A percentile compares a stretch with the other conserved stretches of the same genome.
These are phyloP conservation scores for Austropuccinia psidii DNA, from an alignment of 1,284 basidiomycete genomes.

Conservation along the genomic window DNA sequence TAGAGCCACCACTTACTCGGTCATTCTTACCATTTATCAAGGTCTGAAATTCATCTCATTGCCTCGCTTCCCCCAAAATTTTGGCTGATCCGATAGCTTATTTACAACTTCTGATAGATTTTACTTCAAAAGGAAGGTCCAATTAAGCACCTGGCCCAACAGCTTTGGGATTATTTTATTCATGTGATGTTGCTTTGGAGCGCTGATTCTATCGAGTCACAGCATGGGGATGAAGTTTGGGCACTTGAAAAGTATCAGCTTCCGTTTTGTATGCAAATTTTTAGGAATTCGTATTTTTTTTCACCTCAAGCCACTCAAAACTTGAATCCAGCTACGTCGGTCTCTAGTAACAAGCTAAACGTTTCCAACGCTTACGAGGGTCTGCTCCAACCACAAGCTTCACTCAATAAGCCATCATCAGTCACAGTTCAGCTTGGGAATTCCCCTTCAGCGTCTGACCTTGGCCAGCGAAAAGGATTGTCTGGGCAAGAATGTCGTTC, in stretches of 20 bases:
- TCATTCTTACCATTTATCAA: conserved; percentile 13
- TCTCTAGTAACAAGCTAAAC: background rate
- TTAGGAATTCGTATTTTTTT: conserved; percentile 3
- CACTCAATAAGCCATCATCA: too few relatives aligned
- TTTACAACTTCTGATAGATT: background rate
- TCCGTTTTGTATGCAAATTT: conserved; percentile 17
- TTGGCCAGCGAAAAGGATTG: background rate
- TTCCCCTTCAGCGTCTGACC: background rate
- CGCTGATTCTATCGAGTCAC: background rate
- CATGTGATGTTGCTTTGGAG: conserved; percentile 26
- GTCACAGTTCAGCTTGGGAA: too few relatives aligned
- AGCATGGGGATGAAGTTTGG: conserved; percentile 11
- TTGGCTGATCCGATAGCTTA: background rate
- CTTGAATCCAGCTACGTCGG: background rate
- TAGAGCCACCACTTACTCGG: conserved; percentile 14
- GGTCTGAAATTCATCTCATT: conserved; percentile 2
- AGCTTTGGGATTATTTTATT: conserved; percentile 35
- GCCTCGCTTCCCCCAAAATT: background rate
- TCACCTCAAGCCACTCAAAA: background rate
- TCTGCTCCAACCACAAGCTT: conserved; percentile 5
- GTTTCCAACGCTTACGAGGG: background rate
- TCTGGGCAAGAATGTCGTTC: background rate
- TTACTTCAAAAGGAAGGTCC: conserved; percentile 7
- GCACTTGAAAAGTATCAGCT: conserved; percentile 9
- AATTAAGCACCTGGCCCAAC: conserved; percentile 4